Percentiles rank a stretch among this genome's conserved stretches.
phyloP scores from a whole-genome alignment of 495 filamentous ascomycete genomes.

The Elaphomyces granulatus region DNA sequence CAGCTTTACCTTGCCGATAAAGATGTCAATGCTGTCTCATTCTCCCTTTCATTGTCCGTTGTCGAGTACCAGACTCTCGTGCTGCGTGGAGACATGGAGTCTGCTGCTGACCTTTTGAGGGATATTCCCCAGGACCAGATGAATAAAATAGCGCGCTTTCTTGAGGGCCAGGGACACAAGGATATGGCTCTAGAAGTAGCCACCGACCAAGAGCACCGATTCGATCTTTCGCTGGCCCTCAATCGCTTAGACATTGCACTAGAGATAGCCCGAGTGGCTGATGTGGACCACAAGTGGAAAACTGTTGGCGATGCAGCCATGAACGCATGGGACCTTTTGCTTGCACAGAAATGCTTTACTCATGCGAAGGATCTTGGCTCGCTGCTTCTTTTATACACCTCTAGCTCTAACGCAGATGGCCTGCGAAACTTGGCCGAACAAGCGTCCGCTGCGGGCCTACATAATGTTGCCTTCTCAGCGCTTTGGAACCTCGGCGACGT shows the following conservation, averaged over 20 bases:
- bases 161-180: slow-evolving; percentile 95
- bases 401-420: slow-evolving; percentile 60
- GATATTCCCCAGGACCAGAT: slow-evolving; percentile 79
- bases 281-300: slow-evolving; percentile 96
- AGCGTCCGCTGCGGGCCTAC: slow-evolving; percentile 59
- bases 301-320: slow-evolving; percentile 86
- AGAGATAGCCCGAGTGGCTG: slow-evolving; percentile 64
- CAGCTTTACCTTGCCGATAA: slow-evolving; percentile 90
- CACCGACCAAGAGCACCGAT: slow-evolving; percentile 90
- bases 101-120: slow-evolving; percentile 68
- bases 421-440: slow-evolving; percentile 54
- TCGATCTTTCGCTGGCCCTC: slow-evolving; percentile 77
- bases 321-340: slow-evolving; percentile 64
- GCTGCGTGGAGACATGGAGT: slow-evolving; percentile 86
- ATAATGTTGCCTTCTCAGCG: slow-evolving; percentile 86
- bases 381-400: slow-evolving; percentile 71
- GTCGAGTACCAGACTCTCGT: slow-evolving; percentile 96
- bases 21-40: slow-evolving; percentile 82
- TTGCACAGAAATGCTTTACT: slow-evolving; percentile 86
- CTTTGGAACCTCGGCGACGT: slow-evolving; percentile 80
- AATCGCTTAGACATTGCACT: slow-evolving; percentile 73
- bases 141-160: slow-evolving; percentile 94
- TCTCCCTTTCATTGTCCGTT: slow-evolving; percentile 81
- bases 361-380: slow-evolving; percentile 83
- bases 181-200: slow-evolving; percentile 92